Evolutionary conservation across 169 alveolate species (phyloP), one percentile per base, ranked within the genome.

Genomic region (Plasmodium gonderi): DNA sequence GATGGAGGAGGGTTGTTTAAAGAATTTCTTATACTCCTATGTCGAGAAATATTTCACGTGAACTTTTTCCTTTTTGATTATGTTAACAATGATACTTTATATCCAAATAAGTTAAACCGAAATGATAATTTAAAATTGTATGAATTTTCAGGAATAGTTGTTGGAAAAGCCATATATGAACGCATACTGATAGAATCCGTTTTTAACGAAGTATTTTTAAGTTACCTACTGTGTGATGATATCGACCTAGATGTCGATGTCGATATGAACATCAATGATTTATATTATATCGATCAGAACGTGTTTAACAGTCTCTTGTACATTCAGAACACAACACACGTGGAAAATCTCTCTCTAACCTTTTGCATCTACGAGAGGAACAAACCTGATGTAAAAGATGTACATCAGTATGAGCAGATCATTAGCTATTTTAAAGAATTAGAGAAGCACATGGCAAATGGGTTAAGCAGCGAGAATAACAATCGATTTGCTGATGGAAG

Each of bases 1-100:
- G 99, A 99, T 91, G 99, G 99, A 17, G 99, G 99, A 31, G 99
- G 99, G 8, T 96, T 99, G 20, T 97, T 98, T 90, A 98, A 98
- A 95, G 99, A 99, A 92, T 98, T 99, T 89, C 92, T 99, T 68
- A 97, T 96, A 3, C 94, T 97, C 65, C 94, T 98, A 38, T 96
- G 99, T 38, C 94, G 97, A 79, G 96, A 96, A 40, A 95, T 97
- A 33, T 98, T 98, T 60, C 96, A 97, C 40, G 97, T 98, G 20
- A 93, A 95, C 51, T 97, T 92, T 89, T 98, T 98, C 29, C 95
- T 98, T 7, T 98, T 98, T 85, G 95, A 95, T 33, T 78, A 74
- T 79, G 54, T 68, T 23, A 44, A 92, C 81, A 87, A 95, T 92
- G 26, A 85, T 79, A 72, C 96, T 1, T 79, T 95, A 60, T 91